Evolutionary conservation across 2,329 filamentous ascomycete species (phyloP).

Genomic region (Tricladium varicosporioides): DNA sequence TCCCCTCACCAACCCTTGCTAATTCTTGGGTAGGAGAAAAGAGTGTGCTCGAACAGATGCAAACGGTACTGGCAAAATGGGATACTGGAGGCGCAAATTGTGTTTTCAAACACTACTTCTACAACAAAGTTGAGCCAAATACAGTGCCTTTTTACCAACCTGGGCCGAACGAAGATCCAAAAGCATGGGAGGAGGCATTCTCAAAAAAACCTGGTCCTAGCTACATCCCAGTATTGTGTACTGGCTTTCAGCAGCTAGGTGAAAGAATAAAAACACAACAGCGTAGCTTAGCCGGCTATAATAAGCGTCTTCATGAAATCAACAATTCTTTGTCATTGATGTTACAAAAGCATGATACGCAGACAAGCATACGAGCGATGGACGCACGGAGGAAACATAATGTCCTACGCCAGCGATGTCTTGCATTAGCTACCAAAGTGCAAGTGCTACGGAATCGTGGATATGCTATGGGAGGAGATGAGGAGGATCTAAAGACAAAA

Average conservation of each 20-base stretch:
- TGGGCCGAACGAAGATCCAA: slow-evolving; percentile 66
- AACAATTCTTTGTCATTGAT: slow-evolving; percentile 71
- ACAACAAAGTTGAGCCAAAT: slow-evolving; percentile 76
- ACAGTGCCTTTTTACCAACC: slow-evolving; percentile 76
- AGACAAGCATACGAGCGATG: slow-evolving; percentile 70
- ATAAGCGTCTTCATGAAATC: slow-evolving; percentile 73
- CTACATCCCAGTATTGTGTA: slow-evolving; percentile 74
- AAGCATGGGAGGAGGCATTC: slow-evolving; percentile 81
- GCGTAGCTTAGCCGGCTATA: slow-evolving; percentile 66
- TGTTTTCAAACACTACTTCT: slow-evolving; percentile 80
- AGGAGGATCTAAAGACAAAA: slow-evolving; percentile 75
- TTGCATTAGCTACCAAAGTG: slow-evolving; percentile 74
- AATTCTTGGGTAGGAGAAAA: slow-evolving; percentile 56
- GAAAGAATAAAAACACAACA: slow-evolving; percentile 72
- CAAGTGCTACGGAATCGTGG: slow-evolving; percentile 79
- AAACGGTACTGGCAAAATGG: slow-evolving; percentile 71
- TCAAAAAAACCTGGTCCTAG: slow-evolving; percentile 74
- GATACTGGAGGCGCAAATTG: slow-evolving; percentile 65
- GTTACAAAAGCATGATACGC: slow-evolving; percentile 73
- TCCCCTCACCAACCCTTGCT: background rate
- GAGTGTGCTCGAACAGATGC: slow-evolving; percentile 71
- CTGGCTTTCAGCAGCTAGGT: slow-evolving; percentile 70
- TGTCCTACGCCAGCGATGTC: slow-evolving; percentile 68
- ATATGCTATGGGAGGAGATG: slow-evolving; percentile 75
- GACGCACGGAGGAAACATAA: slow-evolving; percentile 72